Conservation (phyloP, 129 eudicot genomes). For the Logfia minima region DNA sequence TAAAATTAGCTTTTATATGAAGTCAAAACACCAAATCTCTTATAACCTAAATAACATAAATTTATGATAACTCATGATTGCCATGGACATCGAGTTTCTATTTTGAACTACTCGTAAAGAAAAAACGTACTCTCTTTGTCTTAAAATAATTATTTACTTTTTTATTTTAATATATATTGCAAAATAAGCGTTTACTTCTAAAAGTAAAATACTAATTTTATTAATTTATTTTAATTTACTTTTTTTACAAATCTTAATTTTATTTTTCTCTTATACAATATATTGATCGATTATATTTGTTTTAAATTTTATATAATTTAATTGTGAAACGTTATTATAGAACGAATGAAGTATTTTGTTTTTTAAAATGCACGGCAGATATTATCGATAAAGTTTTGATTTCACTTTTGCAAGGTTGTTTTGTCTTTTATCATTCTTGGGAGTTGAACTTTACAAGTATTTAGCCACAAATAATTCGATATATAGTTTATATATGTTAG, state of each 20-base stretch:
- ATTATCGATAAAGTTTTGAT: constrained; percentile 20
- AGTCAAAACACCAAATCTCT: not conserved
- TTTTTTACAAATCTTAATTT: no score
- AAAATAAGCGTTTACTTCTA: no score
- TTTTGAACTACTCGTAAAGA: constrained; percentile 26
- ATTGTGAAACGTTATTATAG: no score
- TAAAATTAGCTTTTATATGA: not conserved
- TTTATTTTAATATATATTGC: no score
- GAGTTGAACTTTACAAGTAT: not conserved
- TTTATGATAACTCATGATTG: constrained; percentile 23
- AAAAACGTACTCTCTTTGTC: not conserved
- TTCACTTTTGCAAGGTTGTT: constrained; percentile 18
- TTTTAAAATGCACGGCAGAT: not conserved
- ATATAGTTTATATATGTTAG: not conserved
- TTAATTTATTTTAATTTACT: no score
- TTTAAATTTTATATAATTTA: no score
- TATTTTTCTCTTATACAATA: no score
- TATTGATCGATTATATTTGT: no score
- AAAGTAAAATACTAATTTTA: no score
- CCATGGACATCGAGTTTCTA: constrained; percentile 16
- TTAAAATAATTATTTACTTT: no score
- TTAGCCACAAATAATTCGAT: no score
- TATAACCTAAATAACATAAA: not conserved
- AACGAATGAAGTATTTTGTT: not conserved
- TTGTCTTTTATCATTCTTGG: not conserved